Evolutionary conservation across 2,329 filamentous ascomycete species (phyloP), one percentile per base, ranked within the genome.

Genomic region (Dothidotthia symphoricarpi): DNA sequence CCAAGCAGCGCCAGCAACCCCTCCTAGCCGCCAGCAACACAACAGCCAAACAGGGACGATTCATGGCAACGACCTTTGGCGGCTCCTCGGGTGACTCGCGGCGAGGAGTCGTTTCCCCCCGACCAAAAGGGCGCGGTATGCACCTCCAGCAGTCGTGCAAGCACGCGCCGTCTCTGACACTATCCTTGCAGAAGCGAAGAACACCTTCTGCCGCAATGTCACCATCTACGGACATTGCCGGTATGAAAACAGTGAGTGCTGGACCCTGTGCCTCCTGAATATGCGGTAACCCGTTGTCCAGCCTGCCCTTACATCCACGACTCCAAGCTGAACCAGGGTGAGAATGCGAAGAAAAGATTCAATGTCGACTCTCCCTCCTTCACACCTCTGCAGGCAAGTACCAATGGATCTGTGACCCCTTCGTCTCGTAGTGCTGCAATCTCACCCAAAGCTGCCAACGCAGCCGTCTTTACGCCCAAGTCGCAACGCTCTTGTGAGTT

Each of bases 361-460:
- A 98, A 95, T 67, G 93, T 95, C 60, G 93, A 97, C 59, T 97
- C 93, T 7, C 91, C 93, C 10, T 88, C 91, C 31, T 98, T 98
- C 66, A 96, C 88, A 0, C 91, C 91, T 25, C 71, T 79, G 28
- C 69, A 73, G 41, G 64, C 75, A 10, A 70, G 68, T 41, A 68
- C 70, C 17, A 73, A 74, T 55, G 74, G 70, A 14, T 46, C 57
- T 34, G 64, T 63, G 34, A 67, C 76, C 28, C 67, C 70, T 16
- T 68, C 71, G 1, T 61, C 70, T 16, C 88, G 88, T 67, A 85
- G 85, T 57, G 77, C 83, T 8, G 83, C 83, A 7, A 89, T 97
- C 49, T 93, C 90, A 6, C 88, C 89, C 1, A 89, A 94, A 68
- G 86, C 88, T 38, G 90, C 86, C n/a, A 93, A 80, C 64, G 93